Evolutionary conservation across 768 basidiomycete species (phyloP).

Genomic region (Pholiota molesta): DNA sequence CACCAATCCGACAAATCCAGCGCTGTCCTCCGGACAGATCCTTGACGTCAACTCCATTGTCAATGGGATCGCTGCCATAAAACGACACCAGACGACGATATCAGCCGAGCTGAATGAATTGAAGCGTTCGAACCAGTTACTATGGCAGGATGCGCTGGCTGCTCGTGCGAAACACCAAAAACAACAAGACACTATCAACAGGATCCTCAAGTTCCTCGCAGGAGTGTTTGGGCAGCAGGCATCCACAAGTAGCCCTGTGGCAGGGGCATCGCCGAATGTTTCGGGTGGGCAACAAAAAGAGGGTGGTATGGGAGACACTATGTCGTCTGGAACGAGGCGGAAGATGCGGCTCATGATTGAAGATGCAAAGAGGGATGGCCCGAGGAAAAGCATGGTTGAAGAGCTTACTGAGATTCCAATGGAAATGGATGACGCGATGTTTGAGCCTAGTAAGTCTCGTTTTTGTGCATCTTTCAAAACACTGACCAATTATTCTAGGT

Average conservation of each 20-base stretch:
- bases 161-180: constrained; percentile 84
- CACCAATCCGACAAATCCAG: constrained; percentile 12
- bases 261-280: constrained; percentile 10
- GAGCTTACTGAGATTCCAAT: constrained; percentile 23
- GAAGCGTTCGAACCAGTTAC: constrained; percentile 80
- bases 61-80: constrained; percentile 82
- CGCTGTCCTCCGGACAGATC: constrained; percentile 50
- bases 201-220: constrained; percentile 93
- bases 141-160: constrained; percentile 92
- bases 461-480: constrained; percentile 5
- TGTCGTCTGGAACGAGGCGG: constrained; percentile 15
- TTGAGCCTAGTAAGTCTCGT: constrained; percentile 19
- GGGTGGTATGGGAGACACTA: constrained; percentile 20
- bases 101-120: constrained; percentile 87
- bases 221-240: constrained; percentile 78
- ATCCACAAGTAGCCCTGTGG: constrained; percentile 34
- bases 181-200: constrained; percentile 94
- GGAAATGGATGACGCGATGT: constrained; percentile 16
- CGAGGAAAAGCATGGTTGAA: constrained; percentile 33
- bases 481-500: constrained; percentile 29
- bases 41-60: constrained; percentile 81
- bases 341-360: constrained; percentile 67
- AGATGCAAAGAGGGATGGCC: constrained; percentile 44
- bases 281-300: constrained; percentile 33
- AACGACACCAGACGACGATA: constrained; percentile 91